Evolutionary conservation across 805 yeast genomes (phyloP), one percentile per base, ranked within the genome.

Genomic region (Candida sphagnicola): DNA sequence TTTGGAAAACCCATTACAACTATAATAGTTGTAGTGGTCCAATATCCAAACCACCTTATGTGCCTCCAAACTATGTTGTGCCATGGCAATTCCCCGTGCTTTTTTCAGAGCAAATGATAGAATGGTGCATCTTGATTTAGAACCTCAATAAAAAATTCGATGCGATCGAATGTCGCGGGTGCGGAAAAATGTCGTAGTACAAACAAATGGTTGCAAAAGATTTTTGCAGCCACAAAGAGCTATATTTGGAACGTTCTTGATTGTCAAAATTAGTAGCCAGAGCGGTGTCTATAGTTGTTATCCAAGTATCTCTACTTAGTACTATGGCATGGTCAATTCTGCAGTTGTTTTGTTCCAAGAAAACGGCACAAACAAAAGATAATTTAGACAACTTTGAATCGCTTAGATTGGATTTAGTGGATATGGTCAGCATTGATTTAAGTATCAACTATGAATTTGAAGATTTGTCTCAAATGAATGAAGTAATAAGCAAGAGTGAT

Each of bases 171-270:
- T n/a, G n/a, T n/a, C n/a, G n/a, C n/a, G n/a, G n/a, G n/a, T n/a
- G n/a, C n/a, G n/a, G n/a, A n/a, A n/a, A n/a, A n/a, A n/a, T n/a
- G n/a, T n/a, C n/a, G n/a, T n/a, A n/a, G 24, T 10, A 21, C 24
- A 10, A 6, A 6, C 10, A 21, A 6, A 21, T 21, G 6, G 16
- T 6, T 17, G 33, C 33, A 30, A 10, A 12, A 19, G 12, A 12
- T 6, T 31, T 31, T 31, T 31, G 35, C 35, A 31, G 18, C 35
- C 35, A 31, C 35, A 31, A 31, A 31, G 25, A 21, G 10, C 8
- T 6, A 21, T 6, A 6, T 21, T 6, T 10, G 24, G 10, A 21
- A n/a, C n/a, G n/a, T n/a, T n/a, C n/a, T n/a, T n/a, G n/a, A n/a
- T n/a, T n/a, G n/a, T n/a, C n/a, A n/a, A n/a, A n/a, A n/a, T n/a